Evolutionary conservation across 495 filamentous ascomycete species (phyloP), one percentile per base, ranked within the genome.

Genomic region (Hyaloscypha finlandica): DNA sequence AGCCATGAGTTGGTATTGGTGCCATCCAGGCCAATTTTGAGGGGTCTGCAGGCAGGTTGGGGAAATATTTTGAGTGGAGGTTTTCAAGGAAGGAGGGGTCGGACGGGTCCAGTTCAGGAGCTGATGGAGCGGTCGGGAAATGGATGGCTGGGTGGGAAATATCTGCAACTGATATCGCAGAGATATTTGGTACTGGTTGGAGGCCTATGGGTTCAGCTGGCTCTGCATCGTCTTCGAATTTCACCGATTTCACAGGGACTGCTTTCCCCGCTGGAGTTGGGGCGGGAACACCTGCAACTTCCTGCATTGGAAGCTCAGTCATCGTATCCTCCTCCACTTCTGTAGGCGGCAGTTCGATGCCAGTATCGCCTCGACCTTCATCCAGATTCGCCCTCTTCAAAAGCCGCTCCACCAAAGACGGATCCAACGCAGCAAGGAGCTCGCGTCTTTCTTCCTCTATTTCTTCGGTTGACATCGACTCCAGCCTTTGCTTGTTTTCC

Each of bases 41-140:
- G 0, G 94, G 93, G 77, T 97, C 92, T 56, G 91, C 83, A 16
- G 94, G 84, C 3, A 97, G 89, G 65, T 85, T 81, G 22, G 95
- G 94, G 82, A 97, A 99, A 84, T 95, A 99, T 77, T 94, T 96
- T 1, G 85, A 76, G 81, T 97, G 93, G 11, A 99, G 86, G 65
- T 90, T 87, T 29, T 82, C 76, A 59, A 97, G 89, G 81, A 99
- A 98, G 70, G 90, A 84, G 0, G 92, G 88, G 59, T 90, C 90
- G 25, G 83, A 80, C 0, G 93, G 95, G 77, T 99, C 93, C 62
- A 97, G 90, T 42, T 90, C 87, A 31, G 90, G 90, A 60, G 71
- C 68, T 67, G 84, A 63, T 69, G 82, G 66, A 70, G 83, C 81
- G 29, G 84, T 78, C 31, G 89, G 90, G 71, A 92, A 89, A 75